phyloP scores from a whole-genome alignment of 805 yeast species.

The Tetrapisispora fleetii region DNA sequence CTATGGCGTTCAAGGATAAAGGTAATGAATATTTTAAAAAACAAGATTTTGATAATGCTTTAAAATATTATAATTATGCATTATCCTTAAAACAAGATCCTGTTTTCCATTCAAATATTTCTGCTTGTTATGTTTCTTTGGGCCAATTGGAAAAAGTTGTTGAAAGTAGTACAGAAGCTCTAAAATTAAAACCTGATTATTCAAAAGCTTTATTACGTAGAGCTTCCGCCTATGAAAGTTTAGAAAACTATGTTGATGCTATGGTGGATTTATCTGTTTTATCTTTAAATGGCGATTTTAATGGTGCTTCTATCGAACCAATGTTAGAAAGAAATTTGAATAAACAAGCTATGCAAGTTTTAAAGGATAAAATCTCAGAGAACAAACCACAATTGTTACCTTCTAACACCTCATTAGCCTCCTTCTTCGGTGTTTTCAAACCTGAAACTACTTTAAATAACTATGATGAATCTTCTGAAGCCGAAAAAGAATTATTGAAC shows the following conservation, averaged over 20 bases:
- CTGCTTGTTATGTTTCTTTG: constrained; percentile 87
- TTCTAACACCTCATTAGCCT: constrained; percentile 70
- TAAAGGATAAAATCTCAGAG: constrained; percentile 46
- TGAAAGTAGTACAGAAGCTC: constrained; percentile 79
- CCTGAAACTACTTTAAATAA: constrained; percentile 40
- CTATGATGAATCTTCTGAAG: constrained; percentile 45
- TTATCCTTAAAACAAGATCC: constrained; percentile 70
- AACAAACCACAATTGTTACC: constrained; percentile 43
- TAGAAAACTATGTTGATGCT: constrained; percentile 73
- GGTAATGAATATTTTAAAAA: constrained; percentile 74
- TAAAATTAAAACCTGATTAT: constrained; percentile 80
- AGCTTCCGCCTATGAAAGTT: constrained; percentile 80
- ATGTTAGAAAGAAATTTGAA: constrained; percentile 80
- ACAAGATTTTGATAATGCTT: constrained; percentile 65
- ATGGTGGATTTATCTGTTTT: constrained; percentile 86
- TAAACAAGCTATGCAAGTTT: constrained; percentile 65
- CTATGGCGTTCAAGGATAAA: constrained; percentile 72
- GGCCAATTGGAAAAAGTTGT: constrained; percentile 75
- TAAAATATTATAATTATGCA: constrained; percentile 71
- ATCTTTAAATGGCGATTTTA: constrained; percentile 75
- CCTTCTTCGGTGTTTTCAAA: constrained; percentile 82
- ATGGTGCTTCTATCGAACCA: constrained; percentile 65
- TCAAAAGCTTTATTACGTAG: constrained; percentile 87
- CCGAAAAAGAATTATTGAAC: constrained; percentile 53
- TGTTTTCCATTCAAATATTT: constrained; percentile 86